Evolutionary conservation across 2,329 filamentous ascomycete species (phyloP).

Genomic region (Zymoseptoria pseudotritici): DNA sequence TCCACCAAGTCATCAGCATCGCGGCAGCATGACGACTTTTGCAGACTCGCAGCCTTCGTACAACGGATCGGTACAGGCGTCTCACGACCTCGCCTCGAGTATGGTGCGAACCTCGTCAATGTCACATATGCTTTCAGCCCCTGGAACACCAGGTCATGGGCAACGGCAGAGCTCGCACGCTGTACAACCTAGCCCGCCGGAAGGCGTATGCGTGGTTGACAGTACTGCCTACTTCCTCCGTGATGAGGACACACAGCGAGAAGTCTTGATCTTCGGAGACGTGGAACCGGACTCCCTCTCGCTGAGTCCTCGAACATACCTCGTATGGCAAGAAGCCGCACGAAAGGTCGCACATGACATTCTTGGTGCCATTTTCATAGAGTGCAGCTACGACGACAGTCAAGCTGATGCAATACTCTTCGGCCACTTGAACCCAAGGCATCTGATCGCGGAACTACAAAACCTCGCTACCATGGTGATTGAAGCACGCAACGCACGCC

Average conservation of each 20-base stretch:
- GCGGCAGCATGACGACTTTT: conserved; percentile 32
- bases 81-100: conserved; percentile 16
- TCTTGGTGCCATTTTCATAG: conserved; percentile 80
- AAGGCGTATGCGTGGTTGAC: conserved; percentile 61
- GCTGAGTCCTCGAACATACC: conserved; percentile 68
- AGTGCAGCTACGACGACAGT: conserved; percentile 85
- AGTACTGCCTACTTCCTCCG: conserved; percentile 92
- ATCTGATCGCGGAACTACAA: conserved; percentile 70
- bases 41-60: conserved; percentile 29
- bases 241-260: conserved; percentile 49
- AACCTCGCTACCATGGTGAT: conserved; percentile 64
- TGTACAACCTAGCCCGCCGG: conserved; percentile 10
- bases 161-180: conserved; percentile 22
- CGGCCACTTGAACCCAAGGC: conserved; percentile 79
- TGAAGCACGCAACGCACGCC: conserved; percentile 34
- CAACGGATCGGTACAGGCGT: conserved; percentile 21
- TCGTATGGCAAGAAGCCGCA: conserved; percentile 82
- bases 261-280: conserved; percentile 91
- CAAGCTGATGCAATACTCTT: conserved; percentile 72
- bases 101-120: conserved; percentile 21
- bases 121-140: conserved; percentile 20
- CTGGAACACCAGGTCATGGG: conserved; percentile 25
- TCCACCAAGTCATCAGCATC: conserved; percentile 30
- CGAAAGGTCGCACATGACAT: conserved; percentile 68
- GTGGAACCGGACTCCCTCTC: conserved; percentile 88